Evolutionary conservation across 768 basidiomycete genomes (phyloP), one percentile per base, ranked within the genome.

Genomic region (Phylloporus arenicola): DNA sequence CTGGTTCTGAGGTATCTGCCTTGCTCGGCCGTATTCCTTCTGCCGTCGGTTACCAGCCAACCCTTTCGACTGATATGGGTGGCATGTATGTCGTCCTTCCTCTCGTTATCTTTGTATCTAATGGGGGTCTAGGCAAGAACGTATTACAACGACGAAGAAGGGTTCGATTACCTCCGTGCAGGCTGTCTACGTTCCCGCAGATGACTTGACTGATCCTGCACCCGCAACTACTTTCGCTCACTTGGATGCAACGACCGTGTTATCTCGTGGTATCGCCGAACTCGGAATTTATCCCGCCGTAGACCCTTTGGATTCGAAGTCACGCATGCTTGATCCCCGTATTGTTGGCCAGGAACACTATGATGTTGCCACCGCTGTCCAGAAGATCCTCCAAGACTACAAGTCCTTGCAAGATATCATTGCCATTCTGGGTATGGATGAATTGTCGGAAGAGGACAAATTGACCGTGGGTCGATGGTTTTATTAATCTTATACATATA

Each of bases 71-170:
- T 68, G 96, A 99, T 73, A 99, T 99, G 96, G 96, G 96, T 92
- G 83, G 83, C 81, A 99, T 98, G 96, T 88, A 71, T 53, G 87
- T 78, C 13, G 37, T 5, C 20, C 53, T 43, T 3, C 6, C 1
- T 13, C 17, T n/a, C 40, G 13, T 52, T 29, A 6, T 33, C 5
- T 45, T 27, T 40, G 11, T 35, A 47, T 22, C 51, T 61, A 31
- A 58, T 53, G 33, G 41, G 37, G 10, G 33, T 47, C 20, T 54
- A 90, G 88, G 88, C 95, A 98, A 80, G 96, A 99, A 76, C 93
- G 95, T 80, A 97, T 98, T 62, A 99, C 96, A 65, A 99, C 96
- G 63, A 99, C 96, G 68, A 99, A 98, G 88, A 99, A 99, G 82
- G 96, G 96, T 65, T 99, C 96, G 53, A 98, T 99, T 68, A 99